Conservation (phyloP, 148 eudicot species). For the Rhododendron mucronatum region DNA sequence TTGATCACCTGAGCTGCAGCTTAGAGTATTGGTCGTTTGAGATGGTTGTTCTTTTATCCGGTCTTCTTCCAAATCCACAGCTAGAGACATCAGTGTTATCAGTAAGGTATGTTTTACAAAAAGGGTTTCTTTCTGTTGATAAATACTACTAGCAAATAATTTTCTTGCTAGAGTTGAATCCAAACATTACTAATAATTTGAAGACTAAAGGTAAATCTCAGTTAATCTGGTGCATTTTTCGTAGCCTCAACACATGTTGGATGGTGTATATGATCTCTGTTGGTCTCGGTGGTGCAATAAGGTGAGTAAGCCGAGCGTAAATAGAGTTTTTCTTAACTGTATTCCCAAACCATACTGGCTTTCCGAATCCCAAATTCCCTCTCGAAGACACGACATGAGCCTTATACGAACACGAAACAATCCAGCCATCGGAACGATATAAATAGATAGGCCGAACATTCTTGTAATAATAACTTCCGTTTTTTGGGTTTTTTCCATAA, state of each 20-base stretch:
- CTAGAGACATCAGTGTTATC: slow-evolving; percentile 69
- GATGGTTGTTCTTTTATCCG: slow-evolving; percentile 47
- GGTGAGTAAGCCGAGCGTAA: slow-evolving; percentile 25
- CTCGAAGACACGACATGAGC: neutral
- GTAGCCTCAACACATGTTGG: slow-evolving; percentile 78
- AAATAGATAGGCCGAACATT: neutral
- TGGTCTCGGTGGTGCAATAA: slow-evolving; percentile 66
- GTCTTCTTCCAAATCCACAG: slow-evolving; percentile 62
- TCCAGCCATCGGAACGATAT: neutral
- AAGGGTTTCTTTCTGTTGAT: neutral
- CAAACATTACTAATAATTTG: neutral
- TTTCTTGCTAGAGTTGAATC: neutral
- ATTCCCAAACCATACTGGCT: neutral
- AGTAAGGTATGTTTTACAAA: slow-evolving; percentile 34
- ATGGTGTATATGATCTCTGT: slow-evolving; percentile 71
- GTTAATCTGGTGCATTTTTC: neutral
- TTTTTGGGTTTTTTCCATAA: neutral
- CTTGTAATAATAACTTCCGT: neutral
- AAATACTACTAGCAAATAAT: neutral
- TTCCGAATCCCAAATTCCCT: neutral
- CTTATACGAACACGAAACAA: neutral
- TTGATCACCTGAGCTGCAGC: slow-evolving; percentile 19
- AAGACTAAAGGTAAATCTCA: neutral
- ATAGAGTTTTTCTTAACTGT: neutral
- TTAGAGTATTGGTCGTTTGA: slow-evolving; percentile 55